A percentile compares a stretch with the other conserved stretches of the same genome.
Evolutionary conservation across 176 grass and related monocot species (phyloP).

Genomic region (Eleusine indica): DNA sequence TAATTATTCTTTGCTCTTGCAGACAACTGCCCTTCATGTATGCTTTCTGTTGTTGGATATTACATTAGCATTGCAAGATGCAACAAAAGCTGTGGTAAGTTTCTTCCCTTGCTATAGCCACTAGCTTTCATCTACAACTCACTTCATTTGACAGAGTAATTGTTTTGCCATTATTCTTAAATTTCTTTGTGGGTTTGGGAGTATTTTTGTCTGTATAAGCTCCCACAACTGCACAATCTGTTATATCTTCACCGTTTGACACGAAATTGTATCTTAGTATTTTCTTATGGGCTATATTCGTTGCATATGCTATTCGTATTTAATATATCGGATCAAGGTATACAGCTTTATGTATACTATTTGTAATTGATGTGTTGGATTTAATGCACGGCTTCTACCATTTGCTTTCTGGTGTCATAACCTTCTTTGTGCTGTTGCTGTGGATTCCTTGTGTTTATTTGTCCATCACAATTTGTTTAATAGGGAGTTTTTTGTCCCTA

Average conservation of each 20-base stretch:
- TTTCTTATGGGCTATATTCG: not conserved
- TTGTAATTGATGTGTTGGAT: not conserved
- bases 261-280: not conserved
- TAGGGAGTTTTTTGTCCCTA: not conserved
- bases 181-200: not conserved
- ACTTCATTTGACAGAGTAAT: not conserved
- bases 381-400: not conserved
- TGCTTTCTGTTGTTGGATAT: constrained; percentile 94
- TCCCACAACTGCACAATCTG: constrained; percentile 6
- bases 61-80: constrained; percentile 76
- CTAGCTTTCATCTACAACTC: constrained; percentile 20
- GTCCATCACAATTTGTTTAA: not conserved
- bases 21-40: constrained; percentile 86
- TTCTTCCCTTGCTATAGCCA: constrained; percentile 19
- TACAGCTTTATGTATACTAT: not conserved
- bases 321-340: constrained; percentile 8
- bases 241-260: not conserved
- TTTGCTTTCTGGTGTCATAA: constrained; percentile 23
- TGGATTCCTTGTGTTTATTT: too few species aligned
- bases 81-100: constrained; percentile 81
- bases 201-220: constrained; percentile 25
- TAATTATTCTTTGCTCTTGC: constrained; percentile 44
- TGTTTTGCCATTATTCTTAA: constrained; percentile 1
- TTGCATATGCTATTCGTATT: constrained; percentile 15
- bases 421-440: not conserved